Evolutionary conservation across 768 basidiomycete genomes (phyloP).

Genomic region (Podaxis sp.): DNA sequence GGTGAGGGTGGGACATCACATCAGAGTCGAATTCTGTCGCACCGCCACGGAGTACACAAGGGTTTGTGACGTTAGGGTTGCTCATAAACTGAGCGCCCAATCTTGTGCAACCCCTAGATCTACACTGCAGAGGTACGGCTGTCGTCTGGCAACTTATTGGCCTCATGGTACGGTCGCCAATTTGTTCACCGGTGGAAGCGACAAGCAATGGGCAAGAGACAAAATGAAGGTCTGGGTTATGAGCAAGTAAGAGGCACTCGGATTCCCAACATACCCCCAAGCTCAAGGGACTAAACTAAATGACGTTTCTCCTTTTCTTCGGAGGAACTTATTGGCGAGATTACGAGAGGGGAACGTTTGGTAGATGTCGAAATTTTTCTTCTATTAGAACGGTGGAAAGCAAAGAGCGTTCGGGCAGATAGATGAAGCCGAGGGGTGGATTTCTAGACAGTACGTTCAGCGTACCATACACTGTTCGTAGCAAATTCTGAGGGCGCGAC

Average conservation of each 20-base stretch:
- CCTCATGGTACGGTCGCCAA: neutral
- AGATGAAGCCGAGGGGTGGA: neutral
- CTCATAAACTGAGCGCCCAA: neutral
- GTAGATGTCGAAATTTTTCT: neutral
- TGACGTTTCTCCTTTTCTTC: neutral
- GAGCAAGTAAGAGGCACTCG: neutral
- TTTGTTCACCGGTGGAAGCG: neutral
- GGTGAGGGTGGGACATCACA: neutral
- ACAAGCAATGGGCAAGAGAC: neutral
- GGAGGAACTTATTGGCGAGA: neutral
- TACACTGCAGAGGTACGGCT: neutral
- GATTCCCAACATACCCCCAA: neutral
- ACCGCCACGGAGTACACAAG: neutral
- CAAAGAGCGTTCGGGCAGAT: neutral
- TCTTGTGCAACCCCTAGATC: neutral
- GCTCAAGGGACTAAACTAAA: neutral
- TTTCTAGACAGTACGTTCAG: constrained; percentile 42
- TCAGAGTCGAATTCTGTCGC: neutral
- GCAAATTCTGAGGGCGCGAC: constrained; percentile 65
- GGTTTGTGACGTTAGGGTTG: neutral
- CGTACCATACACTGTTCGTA: constrained; percentile 72
- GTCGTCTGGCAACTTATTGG: neutral
- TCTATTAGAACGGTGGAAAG: neutral
- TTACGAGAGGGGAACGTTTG: neutral
- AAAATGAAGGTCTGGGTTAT: neutral